phyloP scores from a whole-genome alignment of 371 early-diverging fungal species.

The Apophysomyces variabilis region DNA sequence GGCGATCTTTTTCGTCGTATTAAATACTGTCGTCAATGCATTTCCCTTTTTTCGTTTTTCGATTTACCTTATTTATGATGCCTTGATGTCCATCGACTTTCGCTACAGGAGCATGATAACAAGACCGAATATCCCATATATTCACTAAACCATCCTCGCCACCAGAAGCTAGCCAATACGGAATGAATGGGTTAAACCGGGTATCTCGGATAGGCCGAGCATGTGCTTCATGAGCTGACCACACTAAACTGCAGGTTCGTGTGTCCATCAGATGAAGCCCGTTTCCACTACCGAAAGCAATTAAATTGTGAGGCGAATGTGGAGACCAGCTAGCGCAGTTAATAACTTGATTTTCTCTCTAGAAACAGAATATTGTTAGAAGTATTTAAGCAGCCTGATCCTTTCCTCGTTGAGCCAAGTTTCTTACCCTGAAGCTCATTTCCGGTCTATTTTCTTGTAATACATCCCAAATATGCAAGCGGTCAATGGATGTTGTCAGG shows the following conservation, averaged over 20 bases:
- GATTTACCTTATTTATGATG: slow-evolving; percentile 48
- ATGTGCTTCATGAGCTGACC: slow-evolving; percentile 38
- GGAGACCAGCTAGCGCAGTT: slow-evolving; percentile 43
- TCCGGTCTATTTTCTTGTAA: slow-evolving; percentile 23
- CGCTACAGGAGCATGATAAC: slow-evolving; percentile 52
- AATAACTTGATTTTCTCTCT: background rate
- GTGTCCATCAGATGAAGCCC: slow-evolving; percentile 34
- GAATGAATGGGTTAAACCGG: slow-evolving; percentile 76
- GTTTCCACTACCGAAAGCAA: slow-evolving; percentile 35
- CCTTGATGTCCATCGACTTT: slow-evolving; percentile 62
- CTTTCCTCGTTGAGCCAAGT: background rate
- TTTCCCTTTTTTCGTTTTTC: background rate
- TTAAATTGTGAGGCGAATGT: slow-evolving; percentile 31
- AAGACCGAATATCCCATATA: slow-evolving; percentile 78
- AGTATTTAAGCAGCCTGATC: no score
- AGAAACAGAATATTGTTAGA: no score
- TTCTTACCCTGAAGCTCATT: slow-evolving; percentile 6
- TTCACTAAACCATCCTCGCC: slow-evolving; percentile 71
- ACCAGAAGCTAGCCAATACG: slow-evolving; percentile 79
- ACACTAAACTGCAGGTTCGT: slow-evolving; percentile 23
- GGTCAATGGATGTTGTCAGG: slow-evolving; percentile 20
- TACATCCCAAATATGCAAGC: slow-evolving; percentile 36
- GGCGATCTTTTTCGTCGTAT: slow-evolving; percentile 32
- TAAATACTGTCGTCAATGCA: background rate
- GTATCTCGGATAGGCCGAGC: slow-evolving; percentile 57